Evolutionary conservation across 192 early-diverging fungal species (phyloP), one percentile per base, ranked within the genome.

Genomic region (Globomyces pollinis-pini): DNA sequence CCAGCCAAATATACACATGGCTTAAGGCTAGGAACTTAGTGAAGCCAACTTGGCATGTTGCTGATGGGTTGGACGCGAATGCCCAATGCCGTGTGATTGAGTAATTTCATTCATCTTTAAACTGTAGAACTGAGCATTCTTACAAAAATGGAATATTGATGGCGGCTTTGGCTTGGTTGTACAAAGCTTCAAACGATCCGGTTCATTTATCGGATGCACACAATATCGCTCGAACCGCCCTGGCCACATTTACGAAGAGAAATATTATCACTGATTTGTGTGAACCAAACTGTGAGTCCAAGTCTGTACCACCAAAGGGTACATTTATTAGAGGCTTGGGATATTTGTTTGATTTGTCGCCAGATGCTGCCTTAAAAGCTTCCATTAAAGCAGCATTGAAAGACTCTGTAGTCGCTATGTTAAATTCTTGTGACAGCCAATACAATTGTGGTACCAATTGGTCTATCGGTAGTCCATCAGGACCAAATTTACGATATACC

Each of bases 231-330:
- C 9, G 21, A 15, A 36, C 16, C 5, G 28, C 55, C 38, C 31
- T 57, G 12, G 15, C 16, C 28, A 57, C 55, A 13, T 57, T 31
- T 44, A 12, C 55, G 12, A 31, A 24, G 38, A 57, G 15, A 5
- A 38, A 38, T 23, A 2, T 57, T 13, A 41, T 57, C 38, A 6
- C 38, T 13, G 68, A 70, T 29, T 31, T 52, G 3, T 70, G 68
- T 34, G 50, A 58, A n/a, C 38, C 53, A 20, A 50, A n/a, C 3
- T 50, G 47, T n/a, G 11, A 24, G 11, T 6, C 8, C 8, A 7
- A 28, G 24, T 30, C 21, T 8, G 9, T 28, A 9, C 11, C 11
- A 8, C 28, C 28, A 6, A 50, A 50, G 20, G 47, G 47, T 26
- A 24, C 20, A 6, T 50, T 28, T 26, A n/a, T 50, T 26, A 18